Evolutionary conservation across 768 basidiomycete genomes (phyloP), one percentile per base, ranked within the genome.

Genomic region (Cubamyces sp.): DNA sequence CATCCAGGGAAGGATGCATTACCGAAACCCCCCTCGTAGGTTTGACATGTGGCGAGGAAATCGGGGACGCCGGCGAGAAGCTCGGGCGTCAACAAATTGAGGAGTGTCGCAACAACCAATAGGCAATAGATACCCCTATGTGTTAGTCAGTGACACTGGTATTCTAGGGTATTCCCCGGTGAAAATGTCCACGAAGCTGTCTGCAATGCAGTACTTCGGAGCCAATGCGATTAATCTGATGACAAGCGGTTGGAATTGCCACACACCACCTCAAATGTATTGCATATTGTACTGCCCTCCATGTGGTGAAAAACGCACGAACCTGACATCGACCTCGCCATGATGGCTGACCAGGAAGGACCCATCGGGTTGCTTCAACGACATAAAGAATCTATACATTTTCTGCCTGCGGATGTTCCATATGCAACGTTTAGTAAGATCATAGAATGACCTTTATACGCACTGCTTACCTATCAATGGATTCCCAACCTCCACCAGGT

Each of bases 291-390:
- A 14, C 30, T 49, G 54, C 7, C 28, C 18, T 18, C 46, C 16
- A 21, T 28, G 18, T 12, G 11, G 48, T 26, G 18, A 5, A n/a
- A 23, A 48, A 16, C 7, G 1, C 12, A 75, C 82, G 58, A 66
- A 94, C 92, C 96, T 86, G 53, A 97, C 94, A 70, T 99, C 97
- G 15, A 98, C 90, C 74, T 99, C 97, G 15, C 87, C 92, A 56
- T 93, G 84, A 47, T 86, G 80, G 16, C 92, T 85, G 11, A 98
- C 97, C 19, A 91, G 81, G 74, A 98, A 98, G 0, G 94, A 94
- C 0, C 97, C 97, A 70, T 98, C 96, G 1, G 87, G 82, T 68
- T 94, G 89, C 73, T 99, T 99, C 64, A 98, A 75, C 0, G 90
- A 87, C 85, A 96, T 85, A 76, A 97, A 95, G 76, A 94, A 97